phyloP scores from a whole-genome alignment of 78 protist species.

The Dictyostelium firmibasis region DNA sequence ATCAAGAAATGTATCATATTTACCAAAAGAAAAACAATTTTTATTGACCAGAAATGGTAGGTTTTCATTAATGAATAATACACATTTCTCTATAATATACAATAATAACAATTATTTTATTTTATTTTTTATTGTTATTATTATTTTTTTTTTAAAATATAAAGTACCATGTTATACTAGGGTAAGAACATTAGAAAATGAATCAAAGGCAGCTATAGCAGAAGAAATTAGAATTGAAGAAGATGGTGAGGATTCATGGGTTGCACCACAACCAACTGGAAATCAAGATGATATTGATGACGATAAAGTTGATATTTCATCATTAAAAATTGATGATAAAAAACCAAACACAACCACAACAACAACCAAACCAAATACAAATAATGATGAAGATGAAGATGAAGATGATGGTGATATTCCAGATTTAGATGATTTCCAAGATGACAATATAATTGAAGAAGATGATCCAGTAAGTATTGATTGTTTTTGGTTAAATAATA shows the following conservation, averaged over 20 bases:
- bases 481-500: neutral
- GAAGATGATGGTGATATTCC: conserved; percentile 88
- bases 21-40: conserved; percentile 95
- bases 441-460: conserved; percentile 78
- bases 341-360: conserved; percentile 55
- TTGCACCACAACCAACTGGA: conserved; percentile 32
- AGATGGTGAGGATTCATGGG: conserved; percentile 59
- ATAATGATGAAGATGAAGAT: conserved; percentile 75
- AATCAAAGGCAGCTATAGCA: conserved; percentile 25
- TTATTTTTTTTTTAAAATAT: neutral
- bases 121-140: neutral
- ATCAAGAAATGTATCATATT: conserved; percentile 51
- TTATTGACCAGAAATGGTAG: conserved; percentile 88
- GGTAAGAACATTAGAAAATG: conserved; percentile 68
- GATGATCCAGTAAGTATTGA: conserved; percentile 75
- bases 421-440: conserved; percentile 89
- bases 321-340: conserved; percentile 15
- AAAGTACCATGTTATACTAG: conserved; percentile 68
- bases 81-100: neutral
- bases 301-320: conserved; percentile 12
- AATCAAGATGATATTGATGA: conserved; percentile 26
- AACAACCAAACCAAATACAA: neutral
- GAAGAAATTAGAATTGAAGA: conserved; percentile 54
- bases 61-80: neutral
- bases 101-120: neutral